Evolutionary conservation across 208 protist genomes (phyloP).

Genomic region (Crithidia thermophila): DNA sequence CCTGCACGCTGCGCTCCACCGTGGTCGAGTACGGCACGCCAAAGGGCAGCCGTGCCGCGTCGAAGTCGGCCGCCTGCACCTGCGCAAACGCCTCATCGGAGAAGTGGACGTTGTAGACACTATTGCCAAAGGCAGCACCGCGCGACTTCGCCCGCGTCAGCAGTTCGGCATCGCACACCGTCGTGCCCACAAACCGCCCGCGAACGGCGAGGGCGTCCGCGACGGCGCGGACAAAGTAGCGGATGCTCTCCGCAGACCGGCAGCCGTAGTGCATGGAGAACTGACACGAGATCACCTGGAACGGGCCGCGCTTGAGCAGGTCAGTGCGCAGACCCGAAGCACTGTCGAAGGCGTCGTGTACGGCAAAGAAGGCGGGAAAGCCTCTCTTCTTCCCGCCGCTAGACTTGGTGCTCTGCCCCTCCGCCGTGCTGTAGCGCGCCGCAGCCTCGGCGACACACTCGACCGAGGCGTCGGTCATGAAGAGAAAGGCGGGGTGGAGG

Average conservation of each 20-base stretch:
- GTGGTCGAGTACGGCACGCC: constrained; percentile 64
- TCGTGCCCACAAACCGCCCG: constrained; percentile 80
- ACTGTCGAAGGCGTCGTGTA: constrained; percentile 72
- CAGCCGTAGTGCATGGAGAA: constrained; percentile 89
- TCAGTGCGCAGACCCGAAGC: constrained; percentile 22
- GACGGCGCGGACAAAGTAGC: constrained; percentile 55
- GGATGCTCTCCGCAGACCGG: constrained; percentile 34
- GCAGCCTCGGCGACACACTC: constrained; percentile 77
- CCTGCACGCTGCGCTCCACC: constrained; percentile 66
- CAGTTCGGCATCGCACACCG: constrained; percentile 63
- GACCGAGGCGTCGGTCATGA: constrained; percentile 70
- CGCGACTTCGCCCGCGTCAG: constrained; percentile 33
- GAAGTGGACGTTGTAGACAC: constrained; percentile 57
- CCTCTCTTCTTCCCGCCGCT: constrained; percentile 32
- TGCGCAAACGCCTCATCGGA: constrained; percentile 23
- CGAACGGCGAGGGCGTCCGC: constrained; percentile 38
- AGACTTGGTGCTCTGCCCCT: constrained; percentile 70
- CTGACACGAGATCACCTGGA: constrained; percentile 76
- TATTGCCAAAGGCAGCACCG: constrained; percentile 51
- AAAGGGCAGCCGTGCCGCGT: constrained; percentile 29
- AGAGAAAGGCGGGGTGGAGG: constrained; percentile 51
- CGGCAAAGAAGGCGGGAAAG: constrained; percentile 61
- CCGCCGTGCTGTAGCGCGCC: constrained; percentile 60
- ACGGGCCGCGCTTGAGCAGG: constrained; percentile 25
- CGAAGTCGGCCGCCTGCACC: constrained; percentile 17